Percentiles rank a stretch among this genome's conserved stretches.
phyloP scores from a whole-genome alignment of 495 filamentous ascomycete genomes.

The Aspergillus olivimuriae region DNA sequence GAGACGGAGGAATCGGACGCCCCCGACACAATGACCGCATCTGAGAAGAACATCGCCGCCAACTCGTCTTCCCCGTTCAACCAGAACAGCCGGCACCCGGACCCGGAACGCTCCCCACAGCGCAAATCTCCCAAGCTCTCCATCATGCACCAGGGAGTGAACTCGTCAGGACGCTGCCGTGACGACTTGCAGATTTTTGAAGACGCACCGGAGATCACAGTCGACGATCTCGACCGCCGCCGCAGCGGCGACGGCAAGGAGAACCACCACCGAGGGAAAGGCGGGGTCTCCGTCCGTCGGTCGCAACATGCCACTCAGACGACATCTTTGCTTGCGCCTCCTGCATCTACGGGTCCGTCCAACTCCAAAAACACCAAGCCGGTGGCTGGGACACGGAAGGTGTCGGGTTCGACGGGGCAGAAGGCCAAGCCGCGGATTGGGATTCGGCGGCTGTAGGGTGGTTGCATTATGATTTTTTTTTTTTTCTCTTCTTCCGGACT shows the following conservation, averaged over 20 bases:
- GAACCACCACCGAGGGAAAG: constrained; percentile 20
- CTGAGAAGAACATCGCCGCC: constrained; percentile 39
- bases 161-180: constrained; percentile 20
- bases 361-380: constrained; percentile 14
- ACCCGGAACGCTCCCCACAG: constrained; percentile 11
- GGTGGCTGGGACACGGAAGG: constrained; percentile 19
- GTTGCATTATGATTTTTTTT: constrained; percentile 20
- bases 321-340: constrained; percentile 6
- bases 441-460: no score
- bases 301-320: neutral
- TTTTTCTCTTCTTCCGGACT: neutral
- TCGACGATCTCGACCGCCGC: constrained; percentile 13
- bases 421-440: constrained; percentile 36
- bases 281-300: neutral
- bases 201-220: constrained; percentile 21
- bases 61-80: constrained; percentile 12
- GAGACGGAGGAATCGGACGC: constrained; percentile 1
- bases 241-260: constrained; percentile 30
- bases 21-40: constrained; percentile 24
- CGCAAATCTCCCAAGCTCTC: constrained; percentile 31
- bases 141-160: constrained; percentile 17
- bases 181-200: constrained; percentile 36
- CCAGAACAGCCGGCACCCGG: constrained; percentile 4
- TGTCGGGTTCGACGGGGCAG: constrained; percentile 10
- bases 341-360: constrained; percentile 5